Evolutionary conservation across 2,329 filamentous ascomycete species (phyloP), one percentile per base, ranked within the genome.

Genomic region (Akanthomyces uredinophilus): DNA sequence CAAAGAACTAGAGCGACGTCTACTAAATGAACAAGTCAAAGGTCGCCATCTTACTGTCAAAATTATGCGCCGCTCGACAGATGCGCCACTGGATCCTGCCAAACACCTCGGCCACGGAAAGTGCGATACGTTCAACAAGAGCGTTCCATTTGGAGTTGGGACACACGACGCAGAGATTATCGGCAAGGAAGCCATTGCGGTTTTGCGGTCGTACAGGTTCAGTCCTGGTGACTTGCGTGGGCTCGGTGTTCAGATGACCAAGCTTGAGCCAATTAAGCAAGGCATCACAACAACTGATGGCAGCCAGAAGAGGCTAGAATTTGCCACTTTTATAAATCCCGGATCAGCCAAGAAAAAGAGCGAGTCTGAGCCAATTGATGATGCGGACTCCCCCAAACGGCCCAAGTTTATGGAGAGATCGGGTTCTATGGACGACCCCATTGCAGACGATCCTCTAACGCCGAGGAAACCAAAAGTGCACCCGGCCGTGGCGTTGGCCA

Each of bases 81-180:
- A 96, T 75, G 94, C 95, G 18, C 95, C 95, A 0, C 77, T 97
- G 18, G 93, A 98, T 71, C 92, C 95, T 2, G 87, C 89, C 0
- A 99, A 99, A 71, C 92, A 97, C 75, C 81, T 99, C 1, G 95
- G 95, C 0, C 95, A 98, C 74, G 95, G 95, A 1, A 94, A 92
- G 74, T 99, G 95, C 70, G 95, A 99, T 71, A 90, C 87, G 0
- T 96, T 93, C 78, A 98, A 92, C 78, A 98, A 96, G 74, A 96
- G 92, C 68, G 75, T 89, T 10, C 73, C 87, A 1, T 88, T 99
- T 64, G 93, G 94, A 1, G 86, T 97, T 18, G 87, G 93, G 4
- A 98, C 94, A 0, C 89, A 96, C 71, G 83, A 86, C 57, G 82
- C 84, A 32, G 85, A 89, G 32, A 74, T 84, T 1, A 82, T 98